Evolutionary conservation across 306 rosid genomes (phyloP).

Genomic region (Styphnolobium japonicum): DNA sequence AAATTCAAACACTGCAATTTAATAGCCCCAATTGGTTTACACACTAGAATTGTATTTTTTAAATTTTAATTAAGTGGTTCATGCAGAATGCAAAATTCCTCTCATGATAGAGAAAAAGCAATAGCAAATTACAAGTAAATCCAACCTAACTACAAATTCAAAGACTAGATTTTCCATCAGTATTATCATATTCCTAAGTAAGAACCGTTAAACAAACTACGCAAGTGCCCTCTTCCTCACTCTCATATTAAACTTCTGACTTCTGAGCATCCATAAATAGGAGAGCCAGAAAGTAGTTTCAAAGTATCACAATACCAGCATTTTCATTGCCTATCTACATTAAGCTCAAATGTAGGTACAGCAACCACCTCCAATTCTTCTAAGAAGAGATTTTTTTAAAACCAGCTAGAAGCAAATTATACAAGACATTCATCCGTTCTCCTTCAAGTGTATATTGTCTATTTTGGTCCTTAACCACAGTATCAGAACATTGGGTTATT

Average conservation of each 20-base stretch:
- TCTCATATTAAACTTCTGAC: background rate
- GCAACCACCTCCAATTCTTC: background rate
- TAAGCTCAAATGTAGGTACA: background rate
- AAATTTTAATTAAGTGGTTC: background rate
- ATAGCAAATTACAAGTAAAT: background rate
- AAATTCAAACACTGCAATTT: background rate
- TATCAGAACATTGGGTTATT: background rate
- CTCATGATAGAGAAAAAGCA: background rate
- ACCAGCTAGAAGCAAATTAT: background rate
- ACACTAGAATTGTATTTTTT: background rate
- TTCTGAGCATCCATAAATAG: background rate
- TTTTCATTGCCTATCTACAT: background rate
- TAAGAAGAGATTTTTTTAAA: background rate
- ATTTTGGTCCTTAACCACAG: background rate
- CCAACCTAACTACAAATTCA: background rate
- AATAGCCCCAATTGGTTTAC: background rate
- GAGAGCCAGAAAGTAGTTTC: background rate
- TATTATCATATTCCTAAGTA: background rate
- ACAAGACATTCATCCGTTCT: background rate
- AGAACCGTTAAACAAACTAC: background rate
- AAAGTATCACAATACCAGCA: background rate
- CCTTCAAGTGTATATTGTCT: background rate
- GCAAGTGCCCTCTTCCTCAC: background rate
- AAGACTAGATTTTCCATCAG: background rate
- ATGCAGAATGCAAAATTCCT: background rate